Conservation (phyloP, 2,329 filamentous ascomycete species). For the Herpotrichia juniperi region DNA sequence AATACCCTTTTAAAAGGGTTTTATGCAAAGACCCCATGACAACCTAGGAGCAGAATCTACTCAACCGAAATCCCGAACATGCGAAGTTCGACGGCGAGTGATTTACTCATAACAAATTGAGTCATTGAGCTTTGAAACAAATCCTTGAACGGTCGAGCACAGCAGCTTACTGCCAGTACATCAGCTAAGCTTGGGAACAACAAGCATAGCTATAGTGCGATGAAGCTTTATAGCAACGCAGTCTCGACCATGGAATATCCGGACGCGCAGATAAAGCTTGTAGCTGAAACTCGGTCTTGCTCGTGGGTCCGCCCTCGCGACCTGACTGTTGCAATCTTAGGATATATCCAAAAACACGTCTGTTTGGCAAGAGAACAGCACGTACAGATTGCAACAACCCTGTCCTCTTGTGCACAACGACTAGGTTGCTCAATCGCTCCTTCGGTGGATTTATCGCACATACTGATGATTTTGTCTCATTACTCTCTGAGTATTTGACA, state of each 20-base stretch:
- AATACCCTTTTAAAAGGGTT: too few relatives aligned
- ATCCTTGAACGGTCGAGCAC: background rate
- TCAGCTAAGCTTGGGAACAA: background rate
- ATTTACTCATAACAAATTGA: background rate
- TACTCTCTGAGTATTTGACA: background rate
- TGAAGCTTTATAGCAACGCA: background rate
- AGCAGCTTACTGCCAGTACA: background rate
- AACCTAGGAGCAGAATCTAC: too few relatives aligned
- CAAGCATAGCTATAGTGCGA: background rate
- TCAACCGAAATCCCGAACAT: too few relatives aligned
- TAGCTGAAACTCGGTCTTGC: background rate
- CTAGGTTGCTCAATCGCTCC: background rate
- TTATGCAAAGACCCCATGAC: too few relatives aligned
- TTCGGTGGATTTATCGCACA: background rate
- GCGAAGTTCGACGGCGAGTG: background rate
- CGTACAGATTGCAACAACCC: background rate
- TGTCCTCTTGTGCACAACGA: background rate
- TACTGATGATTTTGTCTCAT: background rate
- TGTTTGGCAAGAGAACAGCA: slow-evolving; percentile 1
- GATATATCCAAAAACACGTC: background rate
- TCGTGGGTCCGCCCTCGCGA: background rate
- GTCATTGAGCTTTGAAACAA: background rate
- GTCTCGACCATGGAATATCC: background rate
- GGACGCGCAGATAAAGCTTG: background rate
- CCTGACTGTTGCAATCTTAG: background rate